Base-by-base conservation (phyloP, 2,329 filamentous ascomycete genomes). In the Cordyceps cicadae region DNA sequence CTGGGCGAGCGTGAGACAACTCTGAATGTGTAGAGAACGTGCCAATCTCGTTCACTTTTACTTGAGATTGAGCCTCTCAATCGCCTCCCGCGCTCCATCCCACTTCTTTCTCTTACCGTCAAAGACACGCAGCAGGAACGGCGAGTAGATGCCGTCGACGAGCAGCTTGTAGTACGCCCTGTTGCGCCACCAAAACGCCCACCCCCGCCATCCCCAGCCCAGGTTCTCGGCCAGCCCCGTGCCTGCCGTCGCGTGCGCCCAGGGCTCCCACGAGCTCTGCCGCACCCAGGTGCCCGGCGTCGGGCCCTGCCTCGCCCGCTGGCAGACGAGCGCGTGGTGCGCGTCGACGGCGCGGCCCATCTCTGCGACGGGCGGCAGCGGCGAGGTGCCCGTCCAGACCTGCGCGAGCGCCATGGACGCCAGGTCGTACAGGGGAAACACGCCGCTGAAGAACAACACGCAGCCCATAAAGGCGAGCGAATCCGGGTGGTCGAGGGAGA, bases 391-490 rank as follows among this genome's bases (percentile, higher is more conserved):
- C 4, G 71, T 70, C 73, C 75, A 81, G 17, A 78, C 67, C 59
- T 79, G 77, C 0, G 75, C 72, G 6, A 81, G 65, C 14, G 65
- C 64, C 76, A 78, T 79, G 45, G 72, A 68, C 5, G 71, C 72
- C 43, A 81, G 67, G 61, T 81, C 78, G 52, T 74, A 70, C 9
- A 77, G 66, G 14, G 71, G 69, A 19, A 63, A 75, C 59, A 70
- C 72, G 55, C 70, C 69, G 45, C 74, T 67, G 60, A 70, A 67
- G 41, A 74, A 71, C 8, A 70, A 70, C 5, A 71, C 67, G 54
- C 72, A 72, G 62, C 74, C 74, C 61, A 78, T 67, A 50, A 79
- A 74, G 0, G 76, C 79, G 6, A 80, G 70, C 7, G 75, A 77
- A 9, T 77, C 70, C 2, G 77, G 75, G 34, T 75, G 67, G 29